These are phyloP conservation scores for Agrostemma githago DNA, from an alignment of 148 eudicot species.

Conservation along the genomic window DNA sequence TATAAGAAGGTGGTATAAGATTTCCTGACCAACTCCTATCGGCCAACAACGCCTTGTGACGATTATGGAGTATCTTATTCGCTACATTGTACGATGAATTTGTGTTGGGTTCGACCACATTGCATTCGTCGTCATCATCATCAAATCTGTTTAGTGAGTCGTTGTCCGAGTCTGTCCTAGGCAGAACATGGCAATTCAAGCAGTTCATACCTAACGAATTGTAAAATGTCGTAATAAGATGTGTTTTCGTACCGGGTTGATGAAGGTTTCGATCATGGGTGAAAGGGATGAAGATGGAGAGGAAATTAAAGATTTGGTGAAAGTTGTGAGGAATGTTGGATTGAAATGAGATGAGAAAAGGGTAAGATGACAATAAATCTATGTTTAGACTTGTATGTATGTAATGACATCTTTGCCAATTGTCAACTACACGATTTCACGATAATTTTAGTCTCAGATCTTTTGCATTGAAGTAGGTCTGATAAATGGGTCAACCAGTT, in stretches of 20 bases:
- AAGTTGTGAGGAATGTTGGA: not conserved
- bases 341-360: not conserved
- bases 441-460: too few relatives aligned
- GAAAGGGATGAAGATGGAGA: not conserved
- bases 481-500: too few relatives aligned
- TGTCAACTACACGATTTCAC: too few relatives aligned
- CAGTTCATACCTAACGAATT: conserved; percentile 31
- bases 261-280: not conserved
- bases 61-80: not conserved
- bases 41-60: conserved; percentile 13
- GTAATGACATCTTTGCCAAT: not conserved
- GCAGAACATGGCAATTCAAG: conserved; percentile 27
- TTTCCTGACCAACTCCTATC: conserved; percentile 52
- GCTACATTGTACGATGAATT: not conserved
- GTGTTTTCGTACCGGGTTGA: not conserved
- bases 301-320: not conserved
- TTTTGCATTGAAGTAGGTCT: too few relatives aligned
- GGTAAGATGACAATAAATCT: not conserved
- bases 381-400: not conserved
- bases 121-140: not conserved
- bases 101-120: not conserved
- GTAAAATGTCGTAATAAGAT: not conserved
- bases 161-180: conserved; percentile 35
- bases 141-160: conserved; percentile 10
- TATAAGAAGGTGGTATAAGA: conserved; percentile 22